Evolutionary conservation across 1,139 yeast genomes (phyloP).

Genomic region (Candida freyschussii): DNA sequence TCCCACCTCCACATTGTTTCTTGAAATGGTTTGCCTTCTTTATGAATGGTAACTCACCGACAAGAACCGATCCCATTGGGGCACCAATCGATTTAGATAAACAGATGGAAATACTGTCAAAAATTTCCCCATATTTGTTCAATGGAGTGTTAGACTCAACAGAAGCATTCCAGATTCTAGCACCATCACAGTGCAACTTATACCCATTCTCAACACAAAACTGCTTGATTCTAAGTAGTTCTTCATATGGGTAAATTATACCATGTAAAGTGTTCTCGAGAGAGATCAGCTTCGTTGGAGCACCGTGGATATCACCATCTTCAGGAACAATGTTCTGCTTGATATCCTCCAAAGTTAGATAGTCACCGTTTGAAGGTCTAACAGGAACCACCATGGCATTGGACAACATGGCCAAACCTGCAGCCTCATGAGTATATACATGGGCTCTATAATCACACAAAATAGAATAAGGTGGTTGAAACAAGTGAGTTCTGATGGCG

Average conservation of each 20-base stretch:
- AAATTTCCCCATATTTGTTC: slow-evolving; percentile 67
- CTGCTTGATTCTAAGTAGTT: slow-evolving; percentile 63
- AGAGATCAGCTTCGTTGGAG: slow-evolving; percentile 82
- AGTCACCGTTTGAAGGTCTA: slow-evolving; percentile 64
- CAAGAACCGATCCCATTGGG: slow-evolving; percentile 88
- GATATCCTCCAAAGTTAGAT: slow-evolving; percentile 78
- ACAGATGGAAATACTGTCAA: slow-evolving; percentile 87
- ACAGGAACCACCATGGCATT: slow-evolving; percentile 93
- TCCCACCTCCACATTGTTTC: slow-evolving; percentile 94
- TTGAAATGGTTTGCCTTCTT: slow-evolving; percentile 79
- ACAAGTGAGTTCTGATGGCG: slow-evolving; percentile 70
- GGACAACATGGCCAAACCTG: slow-evolving; percentile 82
- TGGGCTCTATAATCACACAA: slow-evolving; percentile 85
- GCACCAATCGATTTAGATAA: slow-evolving; percentile 91
- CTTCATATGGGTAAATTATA: slow-evolving; percentile 74
- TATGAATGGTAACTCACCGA: slow-evolving; percentile 59
- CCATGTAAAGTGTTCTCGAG: slow-evolving; percentile 90
- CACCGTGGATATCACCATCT: slow-evolving; percentile 81
- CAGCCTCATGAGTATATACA: slow-evolving; percentile 81
- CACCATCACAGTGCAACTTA: slow-evolving; percentile 85
- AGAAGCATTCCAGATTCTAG: slow-evolving; percentile 90
- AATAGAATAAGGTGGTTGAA: slow-evolving; percentile 83
- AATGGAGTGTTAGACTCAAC: slow-evolving; percentile 69
- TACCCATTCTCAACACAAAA: slow-evolving; percentile 66
- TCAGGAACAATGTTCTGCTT: slow-evolving; percentile 60